Percentiles rank a stretch among this genome's conserved stretches.
Evolutionary conservation across 768 basidiomycete species (phyloP).

Genomic region (Boletus subcaerulescens): DNA sequence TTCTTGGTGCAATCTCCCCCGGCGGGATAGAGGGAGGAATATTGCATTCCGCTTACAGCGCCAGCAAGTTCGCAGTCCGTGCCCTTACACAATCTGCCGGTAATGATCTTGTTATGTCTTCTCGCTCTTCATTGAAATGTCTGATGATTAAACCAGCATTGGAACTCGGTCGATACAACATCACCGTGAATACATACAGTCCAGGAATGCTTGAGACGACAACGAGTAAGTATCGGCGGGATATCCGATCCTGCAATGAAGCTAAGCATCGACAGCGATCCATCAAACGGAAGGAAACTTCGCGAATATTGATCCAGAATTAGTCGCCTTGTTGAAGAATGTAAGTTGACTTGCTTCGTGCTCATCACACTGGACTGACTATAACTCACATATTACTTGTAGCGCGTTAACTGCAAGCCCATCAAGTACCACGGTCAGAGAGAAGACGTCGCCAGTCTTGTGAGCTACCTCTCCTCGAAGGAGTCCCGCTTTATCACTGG

Average conservation of each 20-base stretch:
- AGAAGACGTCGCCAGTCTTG: conserved; percentile 27
- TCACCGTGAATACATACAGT: conserved; percentile 40
- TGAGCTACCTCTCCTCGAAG: conserved; percentile 35
- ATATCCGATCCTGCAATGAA: no score
- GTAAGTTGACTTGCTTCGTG: no score
- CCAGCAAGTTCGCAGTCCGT: conserved; percentile 40
- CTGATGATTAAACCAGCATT: background rate
- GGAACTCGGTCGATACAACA: conserved; percentile 31
- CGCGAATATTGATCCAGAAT: no score
- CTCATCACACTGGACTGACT: no score
- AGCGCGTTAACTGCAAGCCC: no score
- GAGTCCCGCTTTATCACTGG: conserved; percentile 15
- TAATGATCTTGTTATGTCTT: conserved; percentile 3
- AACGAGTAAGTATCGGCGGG: conserved; percentile 21
- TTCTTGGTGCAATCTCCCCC: conserved; percentile 41
- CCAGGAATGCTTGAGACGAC: conserved; percentile 32
- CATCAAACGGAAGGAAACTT: no score
- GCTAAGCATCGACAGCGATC: no score
- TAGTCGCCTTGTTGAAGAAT: no score
- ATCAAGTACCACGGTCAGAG: no score
- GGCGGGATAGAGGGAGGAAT: background rate
- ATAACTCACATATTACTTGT: no score
- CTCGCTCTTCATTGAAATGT: background rate
- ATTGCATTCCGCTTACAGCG: conserved; percentile 21
- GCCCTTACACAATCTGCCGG: conserved; percentile 39